Evolutionary conservation across 2,329 filamentous ascomycete genomes (phyloP), one percentile per base, ranked within the genome.

Genomic region (Fusarium sp.): DNA sequence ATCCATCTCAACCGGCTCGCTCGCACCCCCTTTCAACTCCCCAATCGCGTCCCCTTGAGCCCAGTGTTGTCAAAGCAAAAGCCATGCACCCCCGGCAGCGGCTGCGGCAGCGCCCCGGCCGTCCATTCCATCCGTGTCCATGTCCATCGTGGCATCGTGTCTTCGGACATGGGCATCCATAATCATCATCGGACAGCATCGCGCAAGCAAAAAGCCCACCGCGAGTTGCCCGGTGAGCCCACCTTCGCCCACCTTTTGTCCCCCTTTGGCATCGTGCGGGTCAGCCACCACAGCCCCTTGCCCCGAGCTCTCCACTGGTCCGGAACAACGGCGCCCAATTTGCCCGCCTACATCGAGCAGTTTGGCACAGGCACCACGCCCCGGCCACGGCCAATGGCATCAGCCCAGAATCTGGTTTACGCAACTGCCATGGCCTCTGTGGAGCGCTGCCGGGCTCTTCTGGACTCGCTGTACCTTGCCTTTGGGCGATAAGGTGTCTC

Each of bases 401-500:
- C 73, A 75, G 70, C 62, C 73, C 73, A 75, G 73, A 73, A 75
- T 74, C 65, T 64, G 58, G 56, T 67, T 75, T 75, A 75, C 73
- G 71, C 72, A 69, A 62, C 71, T 47, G 52, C 55, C 62, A 63
- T 60, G 44, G 64, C 7, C 40, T 50, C 40, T 60, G 55, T 70
- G 64, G 65, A 36, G 18, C 13, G 30, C 28, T 34, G 12, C 18
- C 41, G 23, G 41, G 41, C 41, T 28, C n/a, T n/a, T 40, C 15
- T 23, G 28, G 18, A 23, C 12, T 47, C 27, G 44, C 18, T 44
- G 41, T 27, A 7, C 31, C 7, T 28, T 41, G 44, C 52, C 52
- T 37, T n/a, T 54, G 10, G 60, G 51, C 54, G 67, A 70, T 70
- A 72, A 61, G 69, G 58, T 53, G 43, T 57, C 27, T 65, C 59